These are phyloP conservation scores for Penicillium ochrochloron DNA, from an alignment of 495 filamentous ascomycete genomes.

Conservation along the genomic window DNA sequence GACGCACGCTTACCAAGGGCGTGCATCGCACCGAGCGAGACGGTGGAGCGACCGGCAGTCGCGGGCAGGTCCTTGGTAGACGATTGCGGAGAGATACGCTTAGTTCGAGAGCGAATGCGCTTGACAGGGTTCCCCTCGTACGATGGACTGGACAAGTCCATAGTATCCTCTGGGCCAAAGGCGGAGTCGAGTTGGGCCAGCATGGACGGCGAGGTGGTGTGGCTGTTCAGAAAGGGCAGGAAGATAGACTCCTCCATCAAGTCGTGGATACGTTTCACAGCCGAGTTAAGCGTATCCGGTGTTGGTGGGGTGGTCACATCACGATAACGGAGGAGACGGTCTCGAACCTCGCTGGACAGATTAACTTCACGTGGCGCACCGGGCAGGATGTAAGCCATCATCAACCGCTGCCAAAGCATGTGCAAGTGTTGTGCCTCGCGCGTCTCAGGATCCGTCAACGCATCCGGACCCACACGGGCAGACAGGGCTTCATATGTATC, in stretches of 20 bases:
- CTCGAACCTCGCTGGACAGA: constrained; percentile 82
- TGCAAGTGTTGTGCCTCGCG: constrained; percentile 72
- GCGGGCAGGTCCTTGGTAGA: constrained; percentile 46
- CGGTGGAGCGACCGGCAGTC: constrained; percentile 35
- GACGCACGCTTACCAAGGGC: constrained; percentile 44
- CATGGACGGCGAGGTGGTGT: constrained; percentile 40
- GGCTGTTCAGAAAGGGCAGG: constrained; percentile 50
- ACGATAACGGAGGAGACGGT: constrained; percentile 71
- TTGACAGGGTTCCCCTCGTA: constrained; percentile 41
- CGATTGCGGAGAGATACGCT: constrained; percentile 50
- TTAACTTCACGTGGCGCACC: constrained; percentile 92
- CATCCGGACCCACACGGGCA: constrained; percentile 44
- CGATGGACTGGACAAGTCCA: constrained; percentile 38
- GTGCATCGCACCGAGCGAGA: constrained; percentile 41
- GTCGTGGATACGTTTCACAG: constrained; percentile 89
- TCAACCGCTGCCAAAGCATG: constrained; percentile 68
- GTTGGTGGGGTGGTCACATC: constrained; percentile 67
- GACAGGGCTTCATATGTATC: constrained; percentile 68
- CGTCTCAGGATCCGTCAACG: constrained; percentile 47
- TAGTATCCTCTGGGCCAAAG: constrained; percentile 37
- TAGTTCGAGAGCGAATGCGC: constrained; percentile 39
- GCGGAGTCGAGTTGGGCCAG: constrained; percentile 36
- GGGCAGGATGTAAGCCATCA: constrained; percentile 57
- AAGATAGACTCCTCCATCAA: constrained; percentile 95
- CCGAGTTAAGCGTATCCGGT: constrained; percentile 80